These are phyloP conservation scores for Durusdinium trenchii DNA, from an alignment of 73 alveolate genomes.

Conservation along the genomic window DNA sequence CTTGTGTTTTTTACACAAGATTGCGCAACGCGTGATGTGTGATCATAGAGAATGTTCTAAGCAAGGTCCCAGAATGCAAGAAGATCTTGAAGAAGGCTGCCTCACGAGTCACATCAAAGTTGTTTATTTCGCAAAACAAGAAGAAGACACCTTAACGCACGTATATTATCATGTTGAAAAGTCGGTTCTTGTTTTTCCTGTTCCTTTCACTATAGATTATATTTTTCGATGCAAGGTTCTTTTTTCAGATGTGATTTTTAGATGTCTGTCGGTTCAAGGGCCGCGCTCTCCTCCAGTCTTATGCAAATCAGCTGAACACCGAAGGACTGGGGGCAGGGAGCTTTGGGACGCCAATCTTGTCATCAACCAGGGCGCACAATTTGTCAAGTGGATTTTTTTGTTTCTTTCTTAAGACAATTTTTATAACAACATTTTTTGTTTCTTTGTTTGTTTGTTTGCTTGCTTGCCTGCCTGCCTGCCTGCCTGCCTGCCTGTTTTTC, in stretches of 20 bases:
- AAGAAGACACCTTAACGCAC: not conserved
- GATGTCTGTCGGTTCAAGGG: not conserved
- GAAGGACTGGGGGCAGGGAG: no score
- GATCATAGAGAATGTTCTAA: no score
- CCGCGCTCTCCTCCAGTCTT: not conserved
- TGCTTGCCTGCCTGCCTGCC: no score
- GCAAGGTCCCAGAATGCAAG: conserved; percentile 30
- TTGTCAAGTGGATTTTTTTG: no score
- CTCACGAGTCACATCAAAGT: not conserved
- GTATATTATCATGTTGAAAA: not conserved
- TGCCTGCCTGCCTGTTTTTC: no score
- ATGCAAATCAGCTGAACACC: no score
- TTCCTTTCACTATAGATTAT: not conserved
- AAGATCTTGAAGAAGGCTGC: not conserved
- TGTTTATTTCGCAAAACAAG: not conserved
- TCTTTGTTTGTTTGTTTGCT: no score
- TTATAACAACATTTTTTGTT: no score
- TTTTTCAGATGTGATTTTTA: not conserved
- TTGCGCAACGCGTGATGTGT: not conserved
- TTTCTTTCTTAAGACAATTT: no score
- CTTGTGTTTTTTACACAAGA: not conserved
- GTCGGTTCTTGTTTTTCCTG: not conserved
- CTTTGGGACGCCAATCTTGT: no score
- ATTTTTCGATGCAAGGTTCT: not conserved
- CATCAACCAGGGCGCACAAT: no score